phyloP scores from a whole-genome alignment of 352 stramenopile species.

The Peronospora farinosa region DNA sequence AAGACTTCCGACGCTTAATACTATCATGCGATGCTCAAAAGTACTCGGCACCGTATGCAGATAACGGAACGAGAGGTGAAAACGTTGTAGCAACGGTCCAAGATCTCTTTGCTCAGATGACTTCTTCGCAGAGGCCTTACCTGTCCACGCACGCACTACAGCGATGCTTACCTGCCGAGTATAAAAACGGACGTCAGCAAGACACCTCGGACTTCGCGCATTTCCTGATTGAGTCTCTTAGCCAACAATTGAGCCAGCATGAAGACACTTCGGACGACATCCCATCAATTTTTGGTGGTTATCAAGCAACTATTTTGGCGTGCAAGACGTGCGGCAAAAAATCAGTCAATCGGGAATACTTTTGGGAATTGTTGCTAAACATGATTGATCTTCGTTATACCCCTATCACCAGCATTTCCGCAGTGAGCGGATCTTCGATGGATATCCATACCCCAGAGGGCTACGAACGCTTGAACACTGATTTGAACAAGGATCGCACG shows the following conservation, averaged over 20 bases:
- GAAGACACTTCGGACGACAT: constrained; percentile 53
- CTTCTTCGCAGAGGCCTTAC: constrained; percentile 58
- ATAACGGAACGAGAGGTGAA: constrained; percentile 23
- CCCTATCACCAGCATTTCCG: constrained; percentile 73
- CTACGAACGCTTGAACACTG: constrained; percentile 75
- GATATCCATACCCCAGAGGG: constrained; percentile 57
- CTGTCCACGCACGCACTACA: constrained; percentile 67
- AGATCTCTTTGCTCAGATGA: constrained; percentile 66
- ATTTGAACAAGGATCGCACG: constrained; percentile 81
- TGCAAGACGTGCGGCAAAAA: constrained; percentile 81
- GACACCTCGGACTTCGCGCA: constrained; percentile 85
- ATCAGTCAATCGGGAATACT: constrained; percentile 81
- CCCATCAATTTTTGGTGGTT: constrained; percentile 66
- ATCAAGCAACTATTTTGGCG: constrained; percentile 73
- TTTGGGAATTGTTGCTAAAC: constrained; percentile 85
- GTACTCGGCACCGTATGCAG: constrained; percentile 27
- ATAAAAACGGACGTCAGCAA: constrained; percentile 78
- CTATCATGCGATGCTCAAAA: constrained; percentile 46
- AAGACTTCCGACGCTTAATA: constrained; percentile 72
- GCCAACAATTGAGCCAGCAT: constrained; percentile 61
- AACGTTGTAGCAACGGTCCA: constrained; percentile 61
- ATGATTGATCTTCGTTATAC: constrained; percentile 88
- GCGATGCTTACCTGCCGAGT: constrained; percentile 59
- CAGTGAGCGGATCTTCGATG: constrained; percentile 64
- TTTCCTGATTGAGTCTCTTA: constrained; percentile 78